These are phyloP conservation scores for Borovskyia barvae DNA, from an alignment of 208 protist genomes.

Conservation along the genomic window DNA sequence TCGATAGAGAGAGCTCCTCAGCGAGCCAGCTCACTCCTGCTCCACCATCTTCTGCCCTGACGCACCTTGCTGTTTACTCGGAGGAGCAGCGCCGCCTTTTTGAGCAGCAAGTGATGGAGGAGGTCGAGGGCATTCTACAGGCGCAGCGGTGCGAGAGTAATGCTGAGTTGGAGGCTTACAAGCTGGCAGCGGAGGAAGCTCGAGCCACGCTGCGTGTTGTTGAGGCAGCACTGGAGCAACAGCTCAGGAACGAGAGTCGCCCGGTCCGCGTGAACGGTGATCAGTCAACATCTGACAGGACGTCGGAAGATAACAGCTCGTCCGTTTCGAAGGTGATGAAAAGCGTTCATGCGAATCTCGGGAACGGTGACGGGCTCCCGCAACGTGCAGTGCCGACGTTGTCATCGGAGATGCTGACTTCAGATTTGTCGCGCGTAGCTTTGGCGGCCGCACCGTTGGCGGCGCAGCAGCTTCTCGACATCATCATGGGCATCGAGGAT, in stretches of 20 bases:
- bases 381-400: neutral
- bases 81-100: slow-evolving; percentile 24
- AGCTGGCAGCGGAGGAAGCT: slow-evolving; percentile 18
- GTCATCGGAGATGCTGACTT: slow-evolving; percentile 1
- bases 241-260: neutral
- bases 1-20: too few relatives aligned
- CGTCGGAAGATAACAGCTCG: neutral
- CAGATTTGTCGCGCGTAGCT: slow-evolving; percentile 13
- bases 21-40: too few relatives aligned
- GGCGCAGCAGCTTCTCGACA: slow-evolving; percentile 11
- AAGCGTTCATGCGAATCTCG: too few relatives aligned
- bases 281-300: too few relatives aligned
- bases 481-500: slow-evolving; percentile 23
- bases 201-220: slow-evolving; percentile 12
- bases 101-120: slow-evolving; percentile 18
- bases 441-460: neutral
- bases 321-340: too few relatives aligned
- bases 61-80: neutral
- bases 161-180: slow-evolving; percentile 20
- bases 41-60: neutral
- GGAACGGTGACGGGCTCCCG: too few relatives aligned
- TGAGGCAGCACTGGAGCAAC: slow-evolving; percentile 8
- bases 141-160: slow-evolving; percentile 20
- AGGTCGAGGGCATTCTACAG: slow-evolving; percentile 21
- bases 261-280: neutral